phyloP scores from a whole-genome alignment of 352 stramenopile genomes.

The Phytopythium aichiense region DNA sequence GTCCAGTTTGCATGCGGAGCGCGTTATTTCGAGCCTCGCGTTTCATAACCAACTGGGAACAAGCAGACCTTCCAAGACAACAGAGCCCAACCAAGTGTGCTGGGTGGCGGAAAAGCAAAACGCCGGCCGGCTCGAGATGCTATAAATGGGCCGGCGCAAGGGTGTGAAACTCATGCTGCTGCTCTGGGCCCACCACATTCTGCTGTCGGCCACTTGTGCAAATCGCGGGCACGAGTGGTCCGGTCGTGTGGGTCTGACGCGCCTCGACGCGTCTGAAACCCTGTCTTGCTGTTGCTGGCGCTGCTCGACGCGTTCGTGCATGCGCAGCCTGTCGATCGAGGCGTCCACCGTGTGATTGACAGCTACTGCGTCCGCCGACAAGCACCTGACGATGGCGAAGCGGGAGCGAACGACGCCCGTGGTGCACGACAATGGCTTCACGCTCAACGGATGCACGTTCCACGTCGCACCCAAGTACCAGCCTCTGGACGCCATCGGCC shows the following conservation, averaged over 20 bases:
- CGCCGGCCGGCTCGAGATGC: neutral
- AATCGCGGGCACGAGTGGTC: conserved; percentile 4
- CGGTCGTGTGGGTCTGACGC: neutral
- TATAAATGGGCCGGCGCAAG: conserved; percentile 4
- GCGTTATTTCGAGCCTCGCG: conserved; percentile 14
- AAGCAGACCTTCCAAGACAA: neutral
- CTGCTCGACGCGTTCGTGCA: neutral
- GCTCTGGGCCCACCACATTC: neutral
- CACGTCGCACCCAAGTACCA: conserved; percentile 82
- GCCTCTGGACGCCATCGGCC: conserved; percentile 84
- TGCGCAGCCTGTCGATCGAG: neutral
- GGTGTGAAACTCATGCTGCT: conserved; percentile 7
- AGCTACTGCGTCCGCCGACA: neutral
- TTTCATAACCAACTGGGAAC: conserved; percentile 21
- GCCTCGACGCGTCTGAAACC: neutral
- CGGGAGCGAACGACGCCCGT: conserved; percentile 52
- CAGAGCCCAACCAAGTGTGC: neutral
- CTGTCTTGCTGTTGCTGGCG: conserved; percentile 5
- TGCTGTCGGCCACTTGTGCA: conserved; percentile 7
- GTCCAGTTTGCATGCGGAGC: neutral
- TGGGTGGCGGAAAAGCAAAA: conserved; percentile 1
- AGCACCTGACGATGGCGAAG: conserved; percentile 38
- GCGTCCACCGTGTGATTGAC: neutral
- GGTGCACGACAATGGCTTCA: conserved; percentile 73
- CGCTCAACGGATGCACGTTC: conserved; percentile 80